phyloP scores from a whole-genome alignment of 306 rosid species.

The Psophocarpus tetragonolobus region DNA sequence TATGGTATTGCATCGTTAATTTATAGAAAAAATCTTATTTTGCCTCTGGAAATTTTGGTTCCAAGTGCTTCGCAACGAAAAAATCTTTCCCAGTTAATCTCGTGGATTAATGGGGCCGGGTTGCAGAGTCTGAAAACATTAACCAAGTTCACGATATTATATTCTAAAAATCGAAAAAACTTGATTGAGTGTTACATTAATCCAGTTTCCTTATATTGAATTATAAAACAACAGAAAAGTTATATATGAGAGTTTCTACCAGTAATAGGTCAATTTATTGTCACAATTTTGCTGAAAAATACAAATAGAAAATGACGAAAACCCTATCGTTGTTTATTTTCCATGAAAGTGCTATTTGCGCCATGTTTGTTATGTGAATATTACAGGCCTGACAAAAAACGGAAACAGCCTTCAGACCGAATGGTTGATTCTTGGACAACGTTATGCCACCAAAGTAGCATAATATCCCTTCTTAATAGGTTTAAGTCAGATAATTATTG shows the following conservation, averaged over 20 bases:
- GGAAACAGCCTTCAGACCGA: background rate
- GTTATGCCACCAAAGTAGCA: slow-evolving; percentile 26
- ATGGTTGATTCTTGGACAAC: slow-evolving; percentile 14
- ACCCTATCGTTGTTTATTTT: background rate
- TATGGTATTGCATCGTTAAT: too few relatives aligned
- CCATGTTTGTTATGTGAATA: background rate
- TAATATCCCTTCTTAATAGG: slow-evolving; percentile 11
- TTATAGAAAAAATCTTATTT: background rate
- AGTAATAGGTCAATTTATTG: slow-evolving; percentile 35
- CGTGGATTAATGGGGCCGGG: background rate
- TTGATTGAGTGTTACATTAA: slow-evolving; percentile 20
- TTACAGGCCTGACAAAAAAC: slow-evolving; percentile 16
- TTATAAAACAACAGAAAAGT: background rate
- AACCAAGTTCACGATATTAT: slow-evolving; percentile 21
- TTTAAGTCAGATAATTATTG: background rate
- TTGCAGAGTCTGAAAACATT: background rate
- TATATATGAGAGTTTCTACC: background rate
- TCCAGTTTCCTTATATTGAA: slow-evolving; percentile 3
- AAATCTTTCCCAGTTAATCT: background rate
- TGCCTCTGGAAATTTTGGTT: background rate
- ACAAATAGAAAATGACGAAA: slow-evolving; percentile 19
- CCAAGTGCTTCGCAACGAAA: background rate
- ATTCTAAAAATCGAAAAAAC: slow-evolving; percentile 15
- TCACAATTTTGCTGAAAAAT: background rate
- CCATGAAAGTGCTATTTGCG: background rate